Percentiles rank a stretch among this genome's conserved stretches.
Conservation (phyloP, 2,329 filamentous ascomycete species). For the Tympanopsis confertula region DNA sequence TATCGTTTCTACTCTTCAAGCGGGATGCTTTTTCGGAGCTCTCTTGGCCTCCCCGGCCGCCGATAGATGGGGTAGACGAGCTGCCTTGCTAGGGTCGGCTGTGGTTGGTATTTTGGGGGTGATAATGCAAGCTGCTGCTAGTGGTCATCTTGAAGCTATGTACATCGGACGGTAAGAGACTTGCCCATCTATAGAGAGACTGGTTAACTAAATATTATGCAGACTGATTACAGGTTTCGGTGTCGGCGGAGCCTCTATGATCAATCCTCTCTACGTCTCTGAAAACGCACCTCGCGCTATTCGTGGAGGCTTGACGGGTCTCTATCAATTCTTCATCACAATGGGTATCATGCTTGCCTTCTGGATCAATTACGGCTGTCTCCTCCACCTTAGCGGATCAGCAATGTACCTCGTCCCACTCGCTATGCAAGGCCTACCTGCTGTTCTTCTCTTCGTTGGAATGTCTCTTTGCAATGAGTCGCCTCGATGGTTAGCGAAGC, state of each 20-base stretch:
- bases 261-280: slow-evolving; percentile 31
- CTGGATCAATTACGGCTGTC: slow-evolving; percentile 25
- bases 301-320: slow-evolving; percentile 27
- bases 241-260: slow-evolving; percentile 26
- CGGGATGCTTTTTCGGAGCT: slow-evolving; percentile 26
- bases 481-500: slow-evolving; percentile 51
- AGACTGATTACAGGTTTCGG: slow-evolving; percentile 15
- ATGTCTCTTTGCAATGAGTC: slow-evolving; percentile 56
- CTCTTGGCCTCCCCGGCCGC: slow-evolving; percentile 35
- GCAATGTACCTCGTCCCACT: slow-evolving; percentile 47
- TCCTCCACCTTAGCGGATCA: slow-evolving; percentile 22
- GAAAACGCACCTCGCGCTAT: slow-evolving; percentile 31
- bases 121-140: slow-evolving; percentile 46
- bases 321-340: slow-evolving; percentile 30
- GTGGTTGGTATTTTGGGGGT: slow-evolving; percentile 44
- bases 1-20: slow-evolving; percentile 46
- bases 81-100: slow-evolving; percentile 38
- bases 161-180: slow-evolving; percentile 43
- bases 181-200: background rate
- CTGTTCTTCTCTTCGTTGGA: slow-evolving; percentile 41
- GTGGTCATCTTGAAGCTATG: slow-evolving; percentile 43
- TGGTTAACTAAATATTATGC: background rate
- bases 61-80: slow-evolving; percentile 39
- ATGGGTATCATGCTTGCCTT: slow-evolving; percentile 26
- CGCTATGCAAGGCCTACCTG: slow-evolving; percentile 50